Percentiles rank a stretch among this genome's conserved stretches.
Evolutionary conservation across 495 filamentous ascomycete genomes (phyloP).

Genomic region (Astrothelium macrocarpum): DNA sequence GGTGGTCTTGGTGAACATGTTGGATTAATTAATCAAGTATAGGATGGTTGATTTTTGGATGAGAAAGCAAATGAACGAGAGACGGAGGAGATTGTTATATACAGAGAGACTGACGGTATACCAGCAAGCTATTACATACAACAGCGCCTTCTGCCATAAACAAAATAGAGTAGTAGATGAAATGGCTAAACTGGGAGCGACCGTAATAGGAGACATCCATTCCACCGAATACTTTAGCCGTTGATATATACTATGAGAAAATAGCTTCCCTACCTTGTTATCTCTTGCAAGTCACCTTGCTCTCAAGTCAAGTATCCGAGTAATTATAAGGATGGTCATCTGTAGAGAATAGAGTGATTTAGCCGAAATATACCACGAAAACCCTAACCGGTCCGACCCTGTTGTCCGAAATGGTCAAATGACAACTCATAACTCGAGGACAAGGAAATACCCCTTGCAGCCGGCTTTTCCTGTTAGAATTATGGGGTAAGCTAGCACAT

Average conservation of each 20-base stretch:
- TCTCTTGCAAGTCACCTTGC: not conserved
- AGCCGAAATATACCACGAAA: not conserved
- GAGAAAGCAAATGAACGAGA: not conserved
- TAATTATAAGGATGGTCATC: not conserved
- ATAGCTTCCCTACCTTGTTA: not conserved
- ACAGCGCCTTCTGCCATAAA: not conserved
- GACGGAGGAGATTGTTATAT: not conserved
- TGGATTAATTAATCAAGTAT: not conserved
- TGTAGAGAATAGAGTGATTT: not conserved
- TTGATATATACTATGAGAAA: not conserved
- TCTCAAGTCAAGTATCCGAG: not conserved
- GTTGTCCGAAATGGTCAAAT: not conserved
- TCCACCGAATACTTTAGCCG: not conserved
- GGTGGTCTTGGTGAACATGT: slow-evolving; percentile 8
- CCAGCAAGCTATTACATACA: not conserved
- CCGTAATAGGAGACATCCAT: not conserved
- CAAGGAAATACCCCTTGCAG: too few relatives aligned
- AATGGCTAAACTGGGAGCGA: not conserved
- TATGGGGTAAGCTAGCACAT: too few relatives aligned
- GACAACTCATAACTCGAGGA: not conserved
- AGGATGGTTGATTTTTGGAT: not conserved
- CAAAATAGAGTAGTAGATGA: not conserved
- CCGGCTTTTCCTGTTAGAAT: too few relatives aligned
- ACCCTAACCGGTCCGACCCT: not conserved
- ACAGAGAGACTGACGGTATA: not conserved